phyloP scores from a whole-genome alignment of 2,329 filamentous ascomycete genomes.

The Clonostachys rosea region DNA sequence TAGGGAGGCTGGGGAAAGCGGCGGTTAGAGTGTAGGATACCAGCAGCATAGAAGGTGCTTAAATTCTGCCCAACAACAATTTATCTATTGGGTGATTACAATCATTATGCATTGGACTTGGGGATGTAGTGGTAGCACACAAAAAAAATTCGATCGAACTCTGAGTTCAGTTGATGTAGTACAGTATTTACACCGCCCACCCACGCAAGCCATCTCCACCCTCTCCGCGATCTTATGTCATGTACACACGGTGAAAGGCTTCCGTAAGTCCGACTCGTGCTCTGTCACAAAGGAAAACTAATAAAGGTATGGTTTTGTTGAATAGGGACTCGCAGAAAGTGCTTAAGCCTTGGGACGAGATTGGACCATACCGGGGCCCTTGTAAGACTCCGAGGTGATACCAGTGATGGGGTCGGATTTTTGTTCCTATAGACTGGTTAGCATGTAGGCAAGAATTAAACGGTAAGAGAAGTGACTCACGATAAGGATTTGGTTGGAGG shows the following conservation, averaged over 20 bases:
- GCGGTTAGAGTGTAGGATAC: conserved; percentile 25
- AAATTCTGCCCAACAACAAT: not conserved
- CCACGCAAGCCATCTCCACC: not conserved
- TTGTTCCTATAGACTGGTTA: conserved; percentile 58
- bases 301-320: not conserved
- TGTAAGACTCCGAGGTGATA: conserved; percentile 74
- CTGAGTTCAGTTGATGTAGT: conserved; percentile 28
- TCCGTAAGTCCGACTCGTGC: too few relatives aligned
- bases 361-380: conserved; percentile 75
- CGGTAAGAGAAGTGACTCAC: conserved; percentile 43
- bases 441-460: not conserved
- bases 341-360: conserved; percentile 43
- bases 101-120: too few relatives aligned
- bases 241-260: too few relatives aligned
- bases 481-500: conserved; percentile 88
- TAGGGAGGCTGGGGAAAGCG: conserved; percentile 40
- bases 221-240: not conserved
- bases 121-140: too few relatives aligned
- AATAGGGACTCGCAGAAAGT: not conserved
- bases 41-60: not conserved
- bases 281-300: conserved; percentile 8
- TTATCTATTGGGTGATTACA: not conserved
- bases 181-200: conserved; percentile 34
- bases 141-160: not conserved
- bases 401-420: conserved; percentile 84